Conservation (phyloP, 805 yeast species). For the Sugiyamaella lignohabitans region DNA sequence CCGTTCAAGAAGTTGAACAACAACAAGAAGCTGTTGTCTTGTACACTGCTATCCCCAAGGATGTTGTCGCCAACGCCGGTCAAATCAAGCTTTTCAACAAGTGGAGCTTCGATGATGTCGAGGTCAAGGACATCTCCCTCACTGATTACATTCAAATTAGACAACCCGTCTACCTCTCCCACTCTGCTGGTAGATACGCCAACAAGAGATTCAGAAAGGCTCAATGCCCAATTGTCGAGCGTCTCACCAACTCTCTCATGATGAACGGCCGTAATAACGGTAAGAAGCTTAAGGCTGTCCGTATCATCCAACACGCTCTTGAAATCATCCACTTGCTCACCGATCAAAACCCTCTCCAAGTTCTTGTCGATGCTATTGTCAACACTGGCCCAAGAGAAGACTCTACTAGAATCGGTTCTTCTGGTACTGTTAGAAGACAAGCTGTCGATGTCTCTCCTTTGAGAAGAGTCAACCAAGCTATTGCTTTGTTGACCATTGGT, state of each 20-base stretch:
- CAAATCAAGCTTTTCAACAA: constrained; percentile 98
- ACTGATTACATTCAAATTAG: constrained; percentile 98
- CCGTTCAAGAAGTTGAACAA: constrained; percentile 18
- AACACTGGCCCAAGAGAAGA: constrained; percentile 99
- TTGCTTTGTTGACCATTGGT: constrained; percentile 96
- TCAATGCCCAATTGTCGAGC: constrained; percentile 98
- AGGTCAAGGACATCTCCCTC: constrained; percentile 95
- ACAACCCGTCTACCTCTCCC: constrained; percentile 95
- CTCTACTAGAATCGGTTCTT: constrained; percentile 99
- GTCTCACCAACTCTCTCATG: constrained; percentile 99
- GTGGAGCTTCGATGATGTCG: constrained; percentile 98
- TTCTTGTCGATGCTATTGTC: constrained; percentile 97
- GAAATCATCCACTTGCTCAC: constrained; percentile 96
- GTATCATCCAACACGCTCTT: constrained; percentile 98
- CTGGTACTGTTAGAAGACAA: constrained; percentile 99
- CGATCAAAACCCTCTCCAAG: constrained; percentile 99
- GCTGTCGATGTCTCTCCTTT: constrained; percentile 99
- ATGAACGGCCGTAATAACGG: constrained; percentile 99
- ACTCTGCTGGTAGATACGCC: constrained; percentile 99
- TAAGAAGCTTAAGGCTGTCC: constrained; percentile 99
- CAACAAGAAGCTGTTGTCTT: constrained; percentile 59
- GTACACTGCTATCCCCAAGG: constrained; percentile 96
- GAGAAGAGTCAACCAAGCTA: constrained; percentile 99
- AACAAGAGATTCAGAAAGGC: constrained; percentile 99
- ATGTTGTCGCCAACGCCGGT: constrained; percentile 89